Percentiles rank a stretch among this genome's conserved stretches.
phyloP scores from a whole-genome alignment of 1,139 yeast genomes.

The Torulaspora pretoriensis region DNA sequence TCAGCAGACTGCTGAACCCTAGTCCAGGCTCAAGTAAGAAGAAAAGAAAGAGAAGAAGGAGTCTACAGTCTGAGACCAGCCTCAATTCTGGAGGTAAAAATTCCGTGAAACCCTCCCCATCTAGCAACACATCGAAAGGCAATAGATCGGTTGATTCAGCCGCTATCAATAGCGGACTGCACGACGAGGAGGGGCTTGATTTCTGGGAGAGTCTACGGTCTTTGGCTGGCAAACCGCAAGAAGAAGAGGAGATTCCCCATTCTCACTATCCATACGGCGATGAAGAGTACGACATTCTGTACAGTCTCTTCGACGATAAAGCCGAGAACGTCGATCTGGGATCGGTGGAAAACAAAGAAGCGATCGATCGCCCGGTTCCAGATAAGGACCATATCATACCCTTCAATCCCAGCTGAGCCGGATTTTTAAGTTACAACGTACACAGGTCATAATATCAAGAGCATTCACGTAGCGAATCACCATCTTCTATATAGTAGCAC shows the following conservation, averaged over 20 bases:
- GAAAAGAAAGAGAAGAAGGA: conserved; percentile 15
- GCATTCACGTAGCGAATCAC: not conserved
- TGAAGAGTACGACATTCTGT: conserved; percentile 25
- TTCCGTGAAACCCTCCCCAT: conserved; percentile 27
- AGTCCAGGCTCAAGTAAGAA: conserved; percentile 11
- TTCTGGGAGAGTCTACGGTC: conserved; percentile 70
- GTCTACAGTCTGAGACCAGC: conserved; percentile 9
- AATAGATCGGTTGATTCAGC: conserved; percentile 6
- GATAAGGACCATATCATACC: conserved; percentile 34
- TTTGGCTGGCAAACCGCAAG: conserved; percentile 35
- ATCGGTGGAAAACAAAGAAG: conserved; percentile 1
- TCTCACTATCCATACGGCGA: conserved; percentile 24
- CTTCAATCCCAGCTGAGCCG: conserved; percentile 37
- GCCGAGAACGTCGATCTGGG: conserved; percentile 20
- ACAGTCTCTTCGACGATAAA: conserved; percentile 13
- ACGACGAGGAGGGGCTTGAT: conserved; percentile 52
- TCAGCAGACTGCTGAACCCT: conserved; percentile 43
- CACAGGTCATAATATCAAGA: not conserved
- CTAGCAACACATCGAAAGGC: conserved; percentile 28
- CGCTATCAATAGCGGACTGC: conserved; percentile 22
- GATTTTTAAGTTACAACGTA: not conserved
- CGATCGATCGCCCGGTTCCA: conserved; percentile 1
- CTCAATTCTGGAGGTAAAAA: conserved; percentile 13
- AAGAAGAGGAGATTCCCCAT: conserved; percentile 18
- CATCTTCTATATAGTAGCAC: not conserved